Evolutionary conservation across 352 stramenopile species (phyloP).

Genomic region (Globisporangium iwayamae): DNA sequence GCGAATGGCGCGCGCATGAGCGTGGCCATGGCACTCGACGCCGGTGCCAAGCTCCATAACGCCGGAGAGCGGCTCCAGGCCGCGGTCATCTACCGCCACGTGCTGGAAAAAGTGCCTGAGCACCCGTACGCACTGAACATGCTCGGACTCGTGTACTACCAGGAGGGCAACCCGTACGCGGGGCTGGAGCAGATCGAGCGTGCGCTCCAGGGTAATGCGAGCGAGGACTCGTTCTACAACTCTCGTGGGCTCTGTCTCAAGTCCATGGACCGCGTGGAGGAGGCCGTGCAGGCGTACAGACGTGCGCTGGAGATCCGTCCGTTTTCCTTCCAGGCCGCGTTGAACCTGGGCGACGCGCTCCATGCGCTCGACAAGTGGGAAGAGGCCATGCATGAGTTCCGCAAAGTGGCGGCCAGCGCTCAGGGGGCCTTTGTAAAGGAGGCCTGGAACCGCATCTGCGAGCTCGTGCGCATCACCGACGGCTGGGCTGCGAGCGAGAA

Average conservation of each 20-base stretch:
- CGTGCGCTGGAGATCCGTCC: constrained; percentile 50
- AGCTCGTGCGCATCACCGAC: constrained; percentile 47
- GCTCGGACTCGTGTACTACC: constrained; percentile 41
- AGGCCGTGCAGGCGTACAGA: constrained; percentile 48
- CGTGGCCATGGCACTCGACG: constrained; percentile 39
- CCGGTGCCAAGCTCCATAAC: constrained; percentile 37
- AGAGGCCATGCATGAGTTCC: constrained; percentile 51
- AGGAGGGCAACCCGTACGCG: constrained; percentile 30
- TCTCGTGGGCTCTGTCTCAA: constrained; percentile 53
- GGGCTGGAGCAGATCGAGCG: constrained; percentile 36
- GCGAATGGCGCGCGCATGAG: constrained; percentile 25
- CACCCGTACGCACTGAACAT: constrained; percentile 45
- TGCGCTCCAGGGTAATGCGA: constrained; percentile 42
- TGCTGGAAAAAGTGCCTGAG: constrained; percentile 51
- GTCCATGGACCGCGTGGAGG: constrained; percentile 26
- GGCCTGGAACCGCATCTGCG: constrained; percentile 39
- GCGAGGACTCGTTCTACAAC: constrained; percentile 48
- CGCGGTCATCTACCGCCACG: constrained; percentile 38
- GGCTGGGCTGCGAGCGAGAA: constrained; percentile 42
- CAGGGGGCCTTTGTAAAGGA: constrained; percentile 19
- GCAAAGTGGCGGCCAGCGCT: constrained; percentile 30
- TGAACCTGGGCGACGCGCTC: constrained; percentile 53
- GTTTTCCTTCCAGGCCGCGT: constrained; percentile 32
- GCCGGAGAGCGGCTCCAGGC: constrained; percentile 24
- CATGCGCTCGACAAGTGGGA: constrained; percentile 49